phyloP scores from a whole-genome alignment of 345 rosid genomes.

The Aegle marmelos region DNA sequence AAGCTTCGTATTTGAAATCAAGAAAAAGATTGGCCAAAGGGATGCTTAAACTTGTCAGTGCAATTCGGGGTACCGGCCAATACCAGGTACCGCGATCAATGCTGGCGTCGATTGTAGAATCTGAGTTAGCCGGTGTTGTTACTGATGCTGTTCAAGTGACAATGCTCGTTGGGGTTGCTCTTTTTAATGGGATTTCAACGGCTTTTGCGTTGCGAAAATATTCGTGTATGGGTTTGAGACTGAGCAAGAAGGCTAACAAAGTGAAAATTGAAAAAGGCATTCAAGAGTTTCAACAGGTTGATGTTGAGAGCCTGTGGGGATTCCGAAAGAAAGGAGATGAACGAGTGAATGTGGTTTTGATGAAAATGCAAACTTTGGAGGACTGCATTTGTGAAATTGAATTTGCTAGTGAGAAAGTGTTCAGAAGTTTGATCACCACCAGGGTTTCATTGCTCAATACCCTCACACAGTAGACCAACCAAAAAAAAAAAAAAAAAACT shows the following conservation, averaged over 20 bases:
- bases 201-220: conserved; percentile 29
- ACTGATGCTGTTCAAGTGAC: conserved; percentile 39
- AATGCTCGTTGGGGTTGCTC: conserved; percentile 34
- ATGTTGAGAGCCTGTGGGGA: conserved; percentile 34
- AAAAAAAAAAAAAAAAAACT: background rate
- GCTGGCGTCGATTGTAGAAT: conserved; percentile 14
- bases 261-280: conserved; percentile 28
- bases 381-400: conserved; percentile 35
- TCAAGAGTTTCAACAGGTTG: conserved; percentile 37
- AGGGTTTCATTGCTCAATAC: conserved; percentile 58
- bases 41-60: conserved; percentile 31
- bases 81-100: conserved; percentile 11
- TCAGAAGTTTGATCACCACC: conserved; percentile 51
- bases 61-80: conserved; percentile 20
- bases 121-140: conserved; percentile 30
- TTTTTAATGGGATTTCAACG: conserved; percentile 35
- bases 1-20: conserved; percentile 28
- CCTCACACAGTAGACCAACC: conserved; percentile 31
- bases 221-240: conserved; percentile 24
- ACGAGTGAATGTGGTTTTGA: conserved; percentile 38
- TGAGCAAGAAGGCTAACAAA: conserved; percentile 29
- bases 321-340: conserved; percentile 47
- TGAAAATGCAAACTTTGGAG: conserved; percentile 44
- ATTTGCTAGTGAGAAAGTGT: conserved; percentile 35
- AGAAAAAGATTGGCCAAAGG: conserved; percentile 41